These are phyloP conservation scores for Raphanus hybrid DNA, from an alignment of 441 rosid genomes.

Conservation along the genomic window DNA sequence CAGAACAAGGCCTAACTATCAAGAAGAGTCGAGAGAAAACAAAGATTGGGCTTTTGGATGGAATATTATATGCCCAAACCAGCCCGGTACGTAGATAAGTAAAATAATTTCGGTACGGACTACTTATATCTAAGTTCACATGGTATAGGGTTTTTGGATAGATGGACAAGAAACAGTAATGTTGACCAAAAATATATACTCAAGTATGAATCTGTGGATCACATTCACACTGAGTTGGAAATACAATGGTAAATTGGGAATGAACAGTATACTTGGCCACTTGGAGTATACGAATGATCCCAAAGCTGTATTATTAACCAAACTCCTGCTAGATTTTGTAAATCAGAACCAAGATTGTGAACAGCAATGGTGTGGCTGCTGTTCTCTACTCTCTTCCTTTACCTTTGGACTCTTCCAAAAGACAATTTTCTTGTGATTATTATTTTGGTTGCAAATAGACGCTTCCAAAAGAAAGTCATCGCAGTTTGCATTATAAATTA, in stretches of 20 bases:
- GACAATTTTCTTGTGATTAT: conserved; percentile 23
- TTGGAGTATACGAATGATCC: not conserved
- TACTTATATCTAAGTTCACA: not conserved
- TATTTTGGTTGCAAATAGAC: conserved; percentile 11
- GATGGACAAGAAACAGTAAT: not conserved
- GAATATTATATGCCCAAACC: not conserved
- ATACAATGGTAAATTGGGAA: conserved; percentile 4
- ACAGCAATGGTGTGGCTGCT: conserved; percentile 6
- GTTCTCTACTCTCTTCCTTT: conserved; percentile 13
- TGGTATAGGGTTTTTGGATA: not conserved
- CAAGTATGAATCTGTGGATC: conserved; percentile 23
- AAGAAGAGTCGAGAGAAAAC: not conserved
- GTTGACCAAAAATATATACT: not conserved
- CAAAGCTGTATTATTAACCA: not conserved
- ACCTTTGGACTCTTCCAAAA: conserved; percentile 31
- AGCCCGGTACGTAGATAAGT: not conserved
- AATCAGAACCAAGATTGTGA: conserved; percentile 34
- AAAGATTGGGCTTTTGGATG: not conserved
- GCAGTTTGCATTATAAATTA: conserved; percentile 8
- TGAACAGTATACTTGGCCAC: not conserved
- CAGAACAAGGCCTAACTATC: not conserved
- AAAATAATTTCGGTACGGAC: not conserved
- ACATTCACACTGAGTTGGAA: not conserved
- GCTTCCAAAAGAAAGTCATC: not conserved
- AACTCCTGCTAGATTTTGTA: conserved; percentile 18